A percentile compares a stretch with the other conserved stretches of the same genome.
These are phyloP conservation scores for Neurospora intermedia DNA, from an alignment of 495 filamentous ascomycete species.

Conservation along the genomic window DNA sequence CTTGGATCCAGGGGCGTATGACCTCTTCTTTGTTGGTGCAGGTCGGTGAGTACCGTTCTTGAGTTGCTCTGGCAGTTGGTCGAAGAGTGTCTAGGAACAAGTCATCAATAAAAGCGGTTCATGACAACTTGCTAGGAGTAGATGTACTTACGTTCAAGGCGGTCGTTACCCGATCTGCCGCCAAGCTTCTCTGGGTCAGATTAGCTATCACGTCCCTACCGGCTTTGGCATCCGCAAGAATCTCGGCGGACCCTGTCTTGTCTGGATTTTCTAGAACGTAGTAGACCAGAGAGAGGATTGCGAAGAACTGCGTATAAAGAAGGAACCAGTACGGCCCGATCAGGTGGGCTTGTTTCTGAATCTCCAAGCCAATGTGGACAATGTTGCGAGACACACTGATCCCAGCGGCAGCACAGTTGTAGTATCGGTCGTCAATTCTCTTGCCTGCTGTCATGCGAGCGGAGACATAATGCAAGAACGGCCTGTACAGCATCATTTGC, in stretches of 20 bases:
- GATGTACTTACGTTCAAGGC: conserved; percentile 51
- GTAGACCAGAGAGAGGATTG: conserved; percentile 80
- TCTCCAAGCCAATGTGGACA: conserved; percentile 81
- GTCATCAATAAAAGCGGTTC: background rate
- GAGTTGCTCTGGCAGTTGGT: conserved; percentile 63
- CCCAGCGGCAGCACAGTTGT: conserved; percentile 85
- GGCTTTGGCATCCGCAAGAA: conserved; percentile 72
- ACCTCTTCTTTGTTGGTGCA: conserved; percentile 44
- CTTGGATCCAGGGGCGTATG: conserved; percentile 41
- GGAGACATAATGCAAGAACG: conserved; percentile 91
- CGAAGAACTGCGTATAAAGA: conserved; percentile 93
- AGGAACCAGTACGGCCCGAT: conserved; percentile 94
- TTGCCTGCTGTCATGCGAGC: conserved; percentile 51
- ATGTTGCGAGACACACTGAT: conserved; percentile 90
- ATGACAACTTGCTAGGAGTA: background rate
- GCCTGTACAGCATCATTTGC: conserved; percentile 90
- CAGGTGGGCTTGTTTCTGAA: conserved; percentile 72
- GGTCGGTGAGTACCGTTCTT: conserved; percentile 31
- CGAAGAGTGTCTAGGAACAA: conserved; percentile 54
- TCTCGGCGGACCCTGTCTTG: conserved; percentile 59
- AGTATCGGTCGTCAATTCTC: conserved; percentile 73
- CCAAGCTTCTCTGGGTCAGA: conserved; percentile 73
- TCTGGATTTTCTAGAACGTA: conserved; percentile 85
- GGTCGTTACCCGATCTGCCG: conserved; percentile 72
- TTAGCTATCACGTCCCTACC: conserved; percentile 71